Conservation (phyloP, 2,329 filamentous ascomycete genomes). For the Talaromyces sp. region DNA sequence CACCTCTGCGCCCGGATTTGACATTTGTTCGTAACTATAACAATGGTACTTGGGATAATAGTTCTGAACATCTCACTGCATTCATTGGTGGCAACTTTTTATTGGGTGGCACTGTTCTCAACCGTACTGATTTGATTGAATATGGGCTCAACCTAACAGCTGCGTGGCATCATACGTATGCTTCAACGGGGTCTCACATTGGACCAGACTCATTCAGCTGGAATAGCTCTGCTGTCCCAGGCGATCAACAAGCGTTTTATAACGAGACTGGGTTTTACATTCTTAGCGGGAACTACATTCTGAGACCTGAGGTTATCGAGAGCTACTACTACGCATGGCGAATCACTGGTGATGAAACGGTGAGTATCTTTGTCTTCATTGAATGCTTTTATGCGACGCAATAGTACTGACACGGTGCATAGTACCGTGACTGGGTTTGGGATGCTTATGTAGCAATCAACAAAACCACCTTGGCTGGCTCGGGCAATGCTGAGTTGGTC, state of each 20-base stretch:
- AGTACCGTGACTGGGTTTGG: conserved; percentile 81
- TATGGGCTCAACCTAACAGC: conserved; percentile 68
- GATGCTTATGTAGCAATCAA: conserved; percentile 67
- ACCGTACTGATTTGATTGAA: conserved; percentile 61
- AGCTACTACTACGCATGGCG: conserved; percentile 83
- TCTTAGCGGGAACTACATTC: conserved; percentile 53
- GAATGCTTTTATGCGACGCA: not conserved
- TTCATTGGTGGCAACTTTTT: conserved; percentile 84
- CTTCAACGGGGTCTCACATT: conserved; percentile 62
- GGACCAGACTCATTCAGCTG: conserved; percentile 69
- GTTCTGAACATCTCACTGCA: conserved; percentile 59
- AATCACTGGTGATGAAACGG: conserved; percentile 62
- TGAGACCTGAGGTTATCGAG: conserved; percentile 77
- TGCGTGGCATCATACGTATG: conserved; percentile 72
- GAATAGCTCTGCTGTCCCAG: conserved; percentile 48
- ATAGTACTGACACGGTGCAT: not conserved
- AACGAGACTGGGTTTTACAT: conserved; percentile 66
- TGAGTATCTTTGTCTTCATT: conserved; percentile 12
- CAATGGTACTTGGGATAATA: conserved; percentile 24
- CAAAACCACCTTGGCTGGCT: conserved; percentile 55
- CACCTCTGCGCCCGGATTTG: conserved; percentile 59
- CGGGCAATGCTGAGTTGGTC: conserved; percentile 60
- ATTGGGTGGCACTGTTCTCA: conserved; percentile 67
- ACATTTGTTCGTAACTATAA: conserved; percentile 53
- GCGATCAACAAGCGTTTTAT: conserved; percentile 55